phyloP scores from a whole-genome alignment of 306 rosid species.

The Crotalaria pallida region DNA sequence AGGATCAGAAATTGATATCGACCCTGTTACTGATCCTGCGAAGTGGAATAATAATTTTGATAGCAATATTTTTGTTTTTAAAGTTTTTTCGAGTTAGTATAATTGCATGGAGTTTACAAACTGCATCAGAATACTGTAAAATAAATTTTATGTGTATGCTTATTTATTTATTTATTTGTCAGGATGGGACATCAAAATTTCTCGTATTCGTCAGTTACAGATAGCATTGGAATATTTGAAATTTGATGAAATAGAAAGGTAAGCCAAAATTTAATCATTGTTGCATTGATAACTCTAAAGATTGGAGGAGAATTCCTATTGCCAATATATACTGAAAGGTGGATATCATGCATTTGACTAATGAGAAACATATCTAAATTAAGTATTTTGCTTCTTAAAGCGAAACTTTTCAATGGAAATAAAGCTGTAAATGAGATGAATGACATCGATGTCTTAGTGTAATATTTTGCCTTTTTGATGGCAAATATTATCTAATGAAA shows the following conservation, averaged over 20 bases:
- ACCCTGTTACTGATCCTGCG: slow-evolving; percentile 31
- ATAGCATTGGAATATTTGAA: slow-evolving; percentile 82
- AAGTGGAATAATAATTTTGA: background rate
- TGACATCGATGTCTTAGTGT: slow-evolving; percentile 8
- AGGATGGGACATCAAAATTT: slow-evolving; percentile 88
- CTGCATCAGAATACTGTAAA: background rate
- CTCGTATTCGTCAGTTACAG: slow-evolving; percentile 74
- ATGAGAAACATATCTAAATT: background rate
- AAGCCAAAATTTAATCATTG: slow-evolving; percentile 25
- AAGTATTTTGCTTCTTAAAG: background rate
- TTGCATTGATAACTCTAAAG: background rate
- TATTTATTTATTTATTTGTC: slow-evolving; percentile 39
- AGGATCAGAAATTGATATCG: slow-evolving; percentile 33
- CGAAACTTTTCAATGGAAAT: background rate
- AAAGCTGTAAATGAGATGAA: slow-evolving; percentile 15
- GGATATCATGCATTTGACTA: background rate
- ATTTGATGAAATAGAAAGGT: slow-evolving; percentile 83
- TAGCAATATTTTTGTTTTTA: slow-evolving; percentile 5
- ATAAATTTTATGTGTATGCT: slow-evolving; percentile 16
- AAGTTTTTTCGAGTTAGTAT: slow-evolving; percentile 1
- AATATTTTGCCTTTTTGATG: slow-evolving; percentile 19
- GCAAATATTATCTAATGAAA: slow-evolving; percentile 43
- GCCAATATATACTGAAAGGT: background rate
- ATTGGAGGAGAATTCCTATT: background rate
- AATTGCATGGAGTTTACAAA: slow-evolving; percentile 5